phyloP scores from a whole-genome alignment of 1,139 yeast genomes.

The Yamadazyma pseudoaaseri region DNA sequence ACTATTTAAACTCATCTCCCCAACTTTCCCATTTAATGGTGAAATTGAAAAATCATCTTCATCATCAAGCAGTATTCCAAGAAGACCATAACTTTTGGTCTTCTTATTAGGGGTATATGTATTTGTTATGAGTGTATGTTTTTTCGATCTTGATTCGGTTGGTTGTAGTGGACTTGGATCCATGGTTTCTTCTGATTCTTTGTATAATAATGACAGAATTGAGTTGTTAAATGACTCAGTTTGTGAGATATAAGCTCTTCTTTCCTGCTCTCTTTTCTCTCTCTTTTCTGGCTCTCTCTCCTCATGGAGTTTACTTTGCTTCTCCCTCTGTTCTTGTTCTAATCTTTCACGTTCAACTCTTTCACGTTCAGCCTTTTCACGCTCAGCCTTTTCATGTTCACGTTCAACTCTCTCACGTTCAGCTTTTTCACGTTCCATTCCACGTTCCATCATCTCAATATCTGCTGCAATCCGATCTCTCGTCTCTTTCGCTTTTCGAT shows the following conservation, averaged over 20 bases:
- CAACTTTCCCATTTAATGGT: slow-evolving; percentile 17
- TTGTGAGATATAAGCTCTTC: too few species aligned
- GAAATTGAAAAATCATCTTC: slow-evolving; percentile 10
- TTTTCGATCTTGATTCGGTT: neutral
- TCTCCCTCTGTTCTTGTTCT: neutral
- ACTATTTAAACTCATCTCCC: slow-evolving; percentile 13
- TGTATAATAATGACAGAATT: neutral
- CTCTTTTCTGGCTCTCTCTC: too few species aligned
- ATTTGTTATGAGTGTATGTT: slow-evolving; percentile 4
- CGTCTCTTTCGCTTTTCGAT: too few species aligned
- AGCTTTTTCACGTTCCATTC: too few species aligned
- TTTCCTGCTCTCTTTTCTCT: too few species aligned
- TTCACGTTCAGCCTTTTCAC: too few species aligned
- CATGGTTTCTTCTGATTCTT: neutral
- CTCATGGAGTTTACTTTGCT: too few species aligned
- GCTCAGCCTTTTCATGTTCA: too few species aligned
- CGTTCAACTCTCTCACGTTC: neutral
- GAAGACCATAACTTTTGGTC: slow-evolving; percentile 11
- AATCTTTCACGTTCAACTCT: neutral
- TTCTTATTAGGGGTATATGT: slow-evolving; percentile 11
- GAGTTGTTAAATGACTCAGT: neutral
- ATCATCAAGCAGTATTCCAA: slow-evolving; percentile 12
- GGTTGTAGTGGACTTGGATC: neutral
- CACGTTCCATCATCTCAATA: too few species aligned
- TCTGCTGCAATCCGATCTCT: neutral